A percentile compares a stretch with the other conserved stretches of the same genome.
Conservation (phyloP, 495 filamentous ascomycete species). For the Filosporella fistucella region DNA sequence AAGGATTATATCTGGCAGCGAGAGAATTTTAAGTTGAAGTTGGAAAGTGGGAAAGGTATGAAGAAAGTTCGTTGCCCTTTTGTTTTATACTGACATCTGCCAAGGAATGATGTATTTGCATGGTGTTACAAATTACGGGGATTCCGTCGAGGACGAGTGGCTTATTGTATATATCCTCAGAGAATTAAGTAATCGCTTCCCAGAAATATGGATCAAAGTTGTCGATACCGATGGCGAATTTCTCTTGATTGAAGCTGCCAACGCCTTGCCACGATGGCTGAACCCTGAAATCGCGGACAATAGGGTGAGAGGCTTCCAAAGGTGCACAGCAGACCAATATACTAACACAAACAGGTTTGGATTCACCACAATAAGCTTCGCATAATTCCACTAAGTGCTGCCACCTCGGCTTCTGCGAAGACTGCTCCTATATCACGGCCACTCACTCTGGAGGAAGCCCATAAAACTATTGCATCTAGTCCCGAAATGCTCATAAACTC, state of each 20-base stretch:
- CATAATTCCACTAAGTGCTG: constrained; percentile 58
- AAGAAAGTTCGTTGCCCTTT: constrained; percentile 7
- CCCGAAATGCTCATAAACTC: constrained; percentile 57
- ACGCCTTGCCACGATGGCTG: constrained; percentile 81
- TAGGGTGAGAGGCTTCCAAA: constrained; percentile 41
- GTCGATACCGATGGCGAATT: constrained; percentile 92
- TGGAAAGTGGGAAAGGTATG: constrained; percentile 57
- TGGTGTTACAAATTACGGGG: constrained; percentile 79
- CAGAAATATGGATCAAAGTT: constrained; percentile 75
- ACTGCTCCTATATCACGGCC: constrained; percentile 33
- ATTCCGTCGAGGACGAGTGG: constrained; percentile 97
- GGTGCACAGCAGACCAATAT: background rate
- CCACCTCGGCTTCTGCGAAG: constrained; percentile 21
- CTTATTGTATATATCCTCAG: constrained; percentile 88
- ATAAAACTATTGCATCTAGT: constrained; percentile 47
- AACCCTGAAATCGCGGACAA: constrained; percentile 87
- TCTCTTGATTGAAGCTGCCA: constrained; percentile 89
- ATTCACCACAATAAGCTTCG: constrained; percentile 67
- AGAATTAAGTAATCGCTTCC: constrained; percentile 68
- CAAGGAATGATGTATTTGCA: constrained; percentile 47
- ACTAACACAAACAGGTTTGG: constrained; percentile 51
- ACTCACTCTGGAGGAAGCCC: constrained; percentile 56
- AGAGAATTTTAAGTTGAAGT: constrained; percentile 58
- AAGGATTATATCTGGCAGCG: constrained; percentile 96
- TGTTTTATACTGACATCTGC: constrained; percentile 2